Evolutionary conservation across 805 yeast genomes (phyloP).

Genomic region (Cyberlindnera maclurae): DNA sequence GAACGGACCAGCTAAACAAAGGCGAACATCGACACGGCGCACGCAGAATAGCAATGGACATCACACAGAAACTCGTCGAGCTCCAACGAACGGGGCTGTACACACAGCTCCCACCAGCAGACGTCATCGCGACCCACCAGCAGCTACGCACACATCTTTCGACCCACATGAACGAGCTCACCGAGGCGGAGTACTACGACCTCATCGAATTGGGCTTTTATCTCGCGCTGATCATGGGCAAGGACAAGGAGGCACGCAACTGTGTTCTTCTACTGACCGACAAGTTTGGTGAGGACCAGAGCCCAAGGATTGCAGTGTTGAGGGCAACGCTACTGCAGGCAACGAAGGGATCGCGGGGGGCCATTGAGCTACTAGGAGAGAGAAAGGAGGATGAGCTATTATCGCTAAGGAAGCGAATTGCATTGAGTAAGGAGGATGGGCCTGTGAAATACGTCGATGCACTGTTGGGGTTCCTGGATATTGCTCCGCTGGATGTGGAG

Average conservation of each 20-base stretch:
- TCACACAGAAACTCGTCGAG: conserved; percentile 29
- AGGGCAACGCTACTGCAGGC: conserved; percentile 53
- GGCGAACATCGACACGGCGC: neutral
- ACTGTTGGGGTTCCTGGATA: conserved; percentile 47
- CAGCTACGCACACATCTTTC: conserved; percentile 29
- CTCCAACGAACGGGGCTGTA: conserved; percentile 47
- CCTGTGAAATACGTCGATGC: conserved; percentile 41
- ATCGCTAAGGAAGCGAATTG: conserved; percentile 20
- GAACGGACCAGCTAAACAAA: neutral
- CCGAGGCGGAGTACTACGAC: conserved; percentile 39
- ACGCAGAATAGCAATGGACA: neutral
- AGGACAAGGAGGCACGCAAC: conserved; percentile 66
- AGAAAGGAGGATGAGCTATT: conserved; percentile 21
- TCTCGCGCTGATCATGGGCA: conserved; percentile 50
- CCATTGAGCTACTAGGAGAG: conserved; percentile 29
- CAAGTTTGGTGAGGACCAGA: conserved; percentile 48
- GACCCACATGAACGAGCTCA: conserved; percentile 18
- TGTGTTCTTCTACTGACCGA: conserved; percentile 61
- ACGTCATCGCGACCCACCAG: conserved; percentile 28
- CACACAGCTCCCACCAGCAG: conserved; percentile 39
- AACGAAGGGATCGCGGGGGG: conserved; percentile 33
- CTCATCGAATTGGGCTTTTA: conserved; percentile 69
- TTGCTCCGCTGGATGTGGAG: conserved; percentile 68
- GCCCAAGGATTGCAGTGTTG: conserved; percentile 51
- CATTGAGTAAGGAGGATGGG: conserved; percentile 10